Conservation (phyloP, 2,329 filamentous ascomycete genomes). For the Ascocoryne sarcoides region DNA sequence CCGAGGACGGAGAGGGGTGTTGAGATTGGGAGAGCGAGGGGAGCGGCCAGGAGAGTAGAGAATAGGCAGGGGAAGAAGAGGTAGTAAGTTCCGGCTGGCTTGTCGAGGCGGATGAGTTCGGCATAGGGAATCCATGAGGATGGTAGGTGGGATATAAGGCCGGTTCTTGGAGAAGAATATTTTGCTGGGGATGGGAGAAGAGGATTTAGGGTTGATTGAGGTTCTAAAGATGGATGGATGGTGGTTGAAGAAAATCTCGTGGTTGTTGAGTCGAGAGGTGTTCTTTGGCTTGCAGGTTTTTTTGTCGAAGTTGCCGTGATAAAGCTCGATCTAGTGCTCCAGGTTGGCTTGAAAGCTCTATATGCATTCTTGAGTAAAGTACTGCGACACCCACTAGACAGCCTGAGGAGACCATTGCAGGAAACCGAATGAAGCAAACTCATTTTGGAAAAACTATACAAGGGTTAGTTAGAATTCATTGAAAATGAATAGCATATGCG, state of each 20-base stretch:
- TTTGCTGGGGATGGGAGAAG: background rate
- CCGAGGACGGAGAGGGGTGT: constrained; percentile 52
- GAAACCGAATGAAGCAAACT: too few species aligned
- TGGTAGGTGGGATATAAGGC: constrained; percentile 63
- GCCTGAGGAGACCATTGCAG: too few species aligned
- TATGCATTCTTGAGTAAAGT: constrained; percentile 2
- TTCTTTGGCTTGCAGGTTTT: too few species aligned
- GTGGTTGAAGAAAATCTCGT: background rate
- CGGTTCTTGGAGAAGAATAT: constrained; percentile 63
- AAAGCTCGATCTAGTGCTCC: background rate
- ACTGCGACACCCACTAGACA: constrained; percentile 6
- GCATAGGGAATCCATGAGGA: constrained; percentile 67
- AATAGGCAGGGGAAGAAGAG: constrained; percentile 81
- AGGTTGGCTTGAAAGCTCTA: background rate
- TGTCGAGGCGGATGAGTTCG: constrained; percentile 73
- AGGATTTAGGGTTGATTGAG: background rate
- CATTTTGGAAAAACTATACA: too few species aligned
- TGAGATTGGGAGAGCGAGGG: constrained; percentile 53
- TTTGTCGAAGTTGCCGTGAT: background rate
- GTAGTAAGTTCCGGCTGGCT: constrained; percentile 74
- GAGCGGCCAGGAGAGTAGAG: constrained; percentile 72
- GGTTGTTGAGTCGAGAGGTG: too few species aligned
- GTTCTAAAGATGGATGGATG: background rate
- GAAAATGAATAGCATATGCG: too few species aligned
- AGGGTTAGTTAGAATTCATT: too few species aligned